phyloP scores from a whole-genome alignment of 345 rosid species.

The Camelina laxa region DNA sequence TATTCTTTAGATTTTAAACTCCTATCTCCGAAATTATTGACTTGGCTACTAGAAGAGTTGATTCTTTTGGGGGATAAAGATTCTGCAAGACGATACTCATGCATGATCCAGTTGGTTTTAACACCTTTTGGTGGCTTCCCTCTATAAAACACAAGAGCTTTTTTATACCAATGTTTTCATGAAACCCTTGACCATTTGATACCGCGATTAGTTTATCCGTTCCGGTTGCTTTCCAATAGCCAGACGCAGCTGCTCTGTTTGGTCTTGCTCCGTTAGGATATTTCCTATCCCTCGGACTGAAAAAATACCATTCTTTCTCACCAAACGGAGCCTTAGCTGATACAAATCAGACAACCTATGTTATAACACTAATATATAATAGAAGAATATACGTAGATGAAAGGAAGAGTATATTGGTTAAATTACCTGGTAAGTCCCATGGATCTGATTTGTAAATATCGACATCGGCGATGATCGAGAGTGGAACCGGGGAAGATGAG shows the following conservation, averaged over 20 bases:
- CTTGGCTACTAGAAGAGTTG: slow-evolving; percentile 27
- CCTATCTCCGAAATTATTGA: slow-evolving; percentile 37
- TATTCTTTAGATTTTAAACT: slow-evolving; percentile 62
- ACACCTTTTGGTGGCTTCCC: slow-evolving; percentile 97
- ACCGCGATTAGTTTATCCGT: slow-evolving; percentile 78
- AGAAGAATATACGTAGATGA: background rate
- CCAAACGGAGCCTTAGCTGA: slow-evolving; percentile 79
- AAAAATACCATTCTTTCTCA: slow-evolving; percentile 99
- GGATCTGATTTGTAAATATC: slow-evolving; percentile 95
- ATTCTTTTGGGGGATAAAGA: slow-evolving; percentile 36
- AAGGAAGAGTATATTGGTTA: background rate
- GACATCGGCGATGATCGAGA: slow-evolving; percentile 89
- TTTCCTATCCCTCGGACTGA: slow-evolving; percentile 95
- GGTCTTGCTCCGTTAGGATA: slow-evolving; percentile 98
- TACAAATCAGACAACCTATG: slow-evolving; percentile 13
- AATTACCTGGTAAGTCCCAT: slow-evolving; percentile 87
- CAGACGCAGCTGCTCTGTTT: slow-evolving; percentile 95
- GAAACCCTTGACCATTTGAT: slow-evolving; percentile 46
- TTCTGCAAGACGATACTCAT: slow-evolving; percentile 84
- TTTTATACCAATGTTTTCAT: slow-evolving; percentile 84
- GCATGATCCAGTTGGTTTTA: slow-evolving; percentile 99
- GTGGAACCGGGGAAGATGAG: slow-evolving; percentile 65
- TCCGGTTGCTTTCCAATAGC: slow-evolving; percentile 98
- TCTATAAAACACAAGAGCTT: slow-evolving; percentile 90
- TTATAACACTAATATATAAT: background rate